Percentiles rank a stretch among this genome's conserved stretches.
phyloP scores from a whole-genome alignment of 176 grass and related monocot species.

The Miscanthus lutarioriparius region DNA sequence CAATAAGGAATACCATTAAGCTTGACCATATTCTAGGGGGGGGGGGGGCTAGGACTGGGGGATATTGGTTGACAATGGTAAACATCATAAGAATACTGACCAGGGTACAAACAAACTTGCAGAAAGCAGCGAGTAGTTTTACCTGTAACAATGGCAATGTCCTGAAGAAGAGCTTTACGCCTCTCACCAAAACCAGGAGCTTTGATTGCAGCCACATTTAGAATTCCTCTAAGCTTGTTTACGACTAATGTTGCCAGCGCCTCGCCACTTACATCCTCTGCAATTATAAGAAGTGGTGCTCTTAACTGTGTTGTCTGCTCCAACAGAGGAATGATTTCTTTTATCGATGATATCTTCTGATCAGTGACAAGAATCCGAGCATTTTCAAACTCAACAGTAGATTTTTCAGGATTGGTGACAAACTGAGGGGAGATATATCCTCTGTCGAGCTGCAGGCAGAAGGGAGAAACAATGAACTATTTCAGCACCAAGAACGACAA shows the following conservation, averaged over 20 bases:
- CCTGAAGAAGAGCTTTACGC: constrained; percentile 87
- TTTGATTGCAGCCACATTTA: constrained; percentile 94
- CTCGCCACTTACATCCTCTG: constrained; percentile 84
- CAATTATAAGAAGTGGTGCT: constrained; percentile 86
- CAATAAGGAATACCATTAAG: background rate
- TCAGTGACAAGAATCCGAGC: constrained; percentile 85
- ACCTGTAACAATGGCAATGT: constrained; percentile 94
- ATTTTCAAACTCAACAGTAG: constrained; percentile 90
- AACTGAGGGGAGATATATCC: constrained; percentile 93
- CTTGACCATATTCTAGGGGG: background rate
- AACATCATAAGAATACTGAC: background rate
- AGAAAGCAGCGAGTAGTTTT: constrained; percentile 22
- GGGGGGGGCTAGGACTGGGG: background rate
- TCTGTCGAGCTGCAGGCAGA: constrained; percentile 67
- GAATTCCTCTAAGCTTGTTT: constrained; percentile 87
- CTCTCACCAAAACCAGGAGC: constrained; percentile 93
- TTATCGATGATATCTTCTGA: constrained; percentile 94
- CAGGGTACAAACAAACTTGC: background rate
- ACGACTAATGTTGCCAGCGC: constrained; percentile 92
- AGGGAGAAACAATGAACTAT: background rate
- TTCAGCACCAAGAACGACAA: background rate
- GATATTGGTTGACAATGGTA: constrained; percentile 5
- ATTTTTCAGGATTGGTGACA: constrained; percentile 91
- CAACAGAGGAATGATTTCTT: constrained; percentile 83
- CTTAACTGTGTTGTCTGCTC: constrained; percentile 86